A percentile compares a stretch with the other conserved stretches of the same genome.
Conservation (phyloP, 2,329 filamentous ascomycete genomes). For the Aspergillus ruber region DNA sequence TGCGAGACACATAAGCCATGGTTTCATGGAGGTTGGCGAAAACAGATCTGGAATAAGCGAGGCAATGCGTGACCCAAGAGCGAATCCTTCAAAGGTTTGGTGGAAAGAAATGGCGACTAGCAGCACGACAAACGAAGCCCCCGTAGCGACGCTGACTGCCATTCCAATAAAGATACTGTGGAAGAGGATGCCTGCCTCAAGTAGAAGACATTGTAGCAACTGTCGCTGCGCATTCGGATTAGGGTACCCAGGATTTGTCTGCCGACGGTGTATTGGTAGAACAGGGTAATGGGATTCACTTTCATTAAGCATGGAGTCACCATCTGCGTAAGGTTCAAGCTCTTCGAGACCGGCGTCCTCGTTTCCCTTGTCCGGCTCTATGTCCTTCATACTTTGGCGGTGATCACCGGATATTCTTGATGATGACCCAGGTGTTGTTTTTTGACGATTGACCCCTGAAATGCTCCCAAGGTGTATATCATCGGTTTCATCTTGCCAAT, state of each 20-base stretch:
- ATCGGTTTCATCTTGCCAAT: constrained; percentile 12
- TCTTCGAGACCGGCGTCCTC: constrained; percentile 56
- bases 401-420: constrained; percentile 12
- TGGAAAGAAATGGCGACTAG: constrained; percentile 76
- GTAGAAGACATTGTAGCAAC: constrained; percentile 68
- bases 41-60: constrained; percentile 63
- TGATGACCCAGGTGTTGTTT: constrained; percentile 3
- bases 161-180: constrained; percentile 84
- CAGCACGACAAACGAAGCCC: constrained; percentile 72
- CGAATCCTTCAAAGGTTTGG: constrained; percentile 83
- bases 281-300: constrained; percentile 8
- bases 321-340: constrained; percentile 25
- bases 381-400: constrained; percentile 12
- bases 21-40: constrained; percentile 62
- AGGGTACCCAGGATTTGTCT: constrained; percentile 27
- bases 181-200: constrained; percentile 78
- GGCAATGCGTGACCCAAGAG: constrained; percentile 76
- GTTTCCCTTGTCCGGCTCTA: constrained; percentile 45
- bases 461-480: constrained; percentile 17
- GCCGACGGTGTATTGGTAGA: constrained; percentile 13
- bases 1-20: constrained; percentile 62
- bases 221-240: constrained; percentile 56
- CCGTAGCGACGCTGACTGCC: constrained; percentile 74
- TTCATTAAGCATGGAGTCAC: constrained; percentile 10
- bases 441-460: constrained; percentile 4